Base-by-base conservation (phyloP, 306 rosid species). In the Dryas alaskensis region DNA sequence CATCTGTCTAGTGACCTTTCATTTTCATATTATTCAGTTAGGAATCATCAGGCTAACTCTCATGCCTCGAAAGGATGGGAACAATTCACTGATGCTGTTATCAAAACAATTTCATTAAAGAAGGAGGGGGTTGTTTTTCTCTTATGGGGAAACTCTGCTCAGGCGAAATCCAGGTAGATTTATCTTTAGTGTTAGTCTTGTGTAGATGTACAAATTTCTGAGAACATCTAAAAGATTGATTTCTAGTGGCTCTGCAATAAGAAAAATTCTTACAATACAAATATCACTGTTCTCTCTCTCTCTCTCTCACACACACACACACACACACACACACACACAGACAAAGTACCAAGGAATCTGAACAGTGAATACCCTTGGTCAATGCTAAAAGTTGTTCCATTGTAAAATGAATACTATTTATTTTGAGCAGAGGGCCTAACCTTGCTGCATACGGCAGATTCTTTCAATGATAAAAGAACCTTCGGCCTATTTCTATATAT, bases 1-100 rank as follows among this genome's bases (percentile, higher is more conserved):
- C 50, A 43, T 61, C 16, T 5, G 1, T 63, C n/a, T 60, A 14
- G 19, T 46, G 10, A 61, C 69, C 79, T 43, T 53, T 54, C 40
- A 37, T 65, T 74, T 71, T 69, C 72, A 39, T 65, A 63, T 83
- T 65, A 63, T 83, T 70, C 89, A 93, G 98, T 89, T 74, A 84
- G 97, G 88, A 83, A 85, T 53, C 96, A 91, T 72, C 91, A 89
- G 81, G 96, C 96, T 16, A 93, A 93, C 76, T 93, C 97, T 65
- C 98, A 91, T 81, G 89, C 98, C 27, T 91, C 91, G 78, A 93
- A 89, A 74, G 98, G 98, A 66, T 91, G 98, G 98, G 98, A 93
- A 70, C 92, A 91, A 61, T 89, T 91, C 73, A 93, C 98, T 4
- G 96, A 93, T 83, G 89, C 96, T 78, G 92, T 93, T 75, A 93